These are phyloP conservation scores for Scutellaria barbata DNA, from an alignment of 257 asterid species.

Conservation along the genomic window DNA sequence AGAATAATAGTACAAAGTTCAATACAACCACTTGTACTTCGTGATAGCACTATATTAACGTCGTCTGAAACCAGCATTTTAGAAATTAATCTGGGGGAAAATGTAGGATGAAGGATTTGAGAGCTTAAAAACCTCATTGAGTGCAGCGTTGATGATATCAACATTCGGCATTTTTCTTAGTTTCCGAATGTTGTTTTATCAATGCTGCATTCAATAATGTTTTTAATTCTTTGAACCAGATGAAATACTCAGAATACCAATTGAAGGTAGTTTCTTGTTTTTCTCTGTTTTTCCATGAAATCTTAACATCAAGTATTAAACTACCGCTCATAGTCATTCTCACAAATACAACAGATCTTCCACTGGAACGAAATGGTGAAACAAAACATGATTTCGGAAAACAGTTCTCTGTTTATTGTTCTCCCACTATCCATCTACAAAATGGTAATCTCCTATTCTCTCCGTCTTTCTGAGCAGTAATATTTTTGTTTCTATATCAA, in stretches of 20 bases:
- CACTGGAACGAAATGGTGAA: slow-evolving; percentile 6
- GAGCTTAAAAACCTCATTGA: slow-evolving; percentile 69
- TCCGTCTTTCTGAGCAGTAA: background rate
- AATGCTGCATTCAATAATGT: slow-evolving; percentile 61
- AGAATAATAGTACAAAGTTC: slow-evolving; percentile 38
- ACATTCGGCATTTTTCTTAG: background rate
- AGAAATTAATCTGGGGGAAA: background rate
- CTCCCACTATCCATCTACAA: slow-evolving; percentile 15
- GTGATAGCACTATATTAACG: slow-evolving; percentile 31
- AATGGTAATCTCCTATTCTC: background rate
- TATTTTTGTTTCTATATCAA: slow-evolving; percentile 18
- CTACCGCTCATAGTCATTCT: background rate
- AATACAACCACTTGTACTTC: slow-evolving; percentile 40
- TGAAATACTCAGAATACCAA: background rate
- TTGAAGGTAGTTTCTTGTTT: slow-evolving; percentile 20
- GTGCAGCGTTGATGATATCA: slow-evolving; percentile 81
- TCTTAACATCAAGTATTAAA: background rate
- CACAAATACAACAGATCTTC: slow-evolving; percentile 14
- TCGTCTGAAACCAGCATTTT: background rate
- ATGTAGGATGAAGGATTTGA: background rate
- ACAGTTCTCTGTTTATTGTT: background rate
- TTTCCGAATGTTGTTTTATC: slow-evolving; percentile 37
- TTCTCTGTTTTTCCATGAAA: background rate
- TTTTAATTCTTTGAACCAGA: slow-evolving; percentile 40
- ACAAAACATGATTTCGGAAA: slow-evolving; percentile 16